phyloP scores from a whole-genome alignment of 306 rosid species.

The Abrus precatorius region DNA sequence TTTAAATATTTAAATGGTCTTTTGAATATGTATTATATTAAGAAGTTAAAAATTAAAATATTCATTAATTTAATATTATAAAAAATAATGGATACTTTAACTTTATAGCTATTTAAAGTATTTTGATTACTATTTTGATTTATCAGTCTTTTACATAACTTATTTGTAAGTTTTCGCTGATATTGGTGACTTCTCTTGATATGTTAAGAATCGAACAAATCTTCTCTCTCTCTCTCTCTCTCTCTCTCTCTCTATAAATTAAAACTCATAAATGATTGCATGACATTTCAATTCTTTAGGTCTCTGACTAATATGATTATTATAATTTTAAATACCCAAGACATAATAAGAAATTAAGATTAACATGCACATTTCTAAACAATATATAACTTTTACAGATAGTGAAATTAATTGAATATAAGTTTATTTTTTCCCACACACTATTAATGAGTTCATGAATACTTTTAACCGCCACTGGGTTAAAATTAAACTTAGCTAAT shows the following conservation, averaged over 20 bases:
- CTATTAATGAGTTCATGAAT: not conserved
- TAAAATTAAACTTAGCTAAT: not conserved
- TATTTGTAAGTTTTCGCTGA: not conserved
- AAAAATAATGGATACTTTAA: too few species aligned
- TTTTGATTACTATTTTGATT: too few species aligned
- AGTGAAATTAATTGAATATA: not conserved
- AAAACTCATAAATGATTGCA: not conserved
- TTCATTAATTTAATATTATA: too few species aligned
- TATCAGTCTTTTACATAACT: too few species aligned
- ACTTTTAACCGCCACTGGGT: not conserved
- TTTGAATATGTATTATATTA: too few species aligned
- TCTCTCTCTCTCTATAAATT: too few species aligned
- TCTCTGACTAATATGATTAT: not conserved
- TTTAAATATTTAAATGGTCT: too few species aligned
- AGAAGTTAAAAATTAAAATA: too few species aligned
- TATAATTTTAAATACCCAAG: not conserved
- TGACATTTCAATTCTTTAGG: not conserved
- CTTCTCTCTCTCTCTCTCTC: not conserved
- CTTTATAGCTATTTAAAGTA: too few species aligned
- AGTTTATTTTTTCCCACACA: not conserved
- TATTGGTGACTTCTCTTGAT: not conserved
- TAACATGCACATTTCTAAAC: too few species aligned
- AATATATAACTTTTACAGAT: not conserved
- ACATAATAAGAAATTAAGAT: not conserved
- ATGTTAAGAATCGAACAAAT: not conserved